Evolutionary conservation across 768 basidiomycete species (phyloP), one percentile per base, ranked within the genome.

Genomic region (Leccinum broughii): DNA sequence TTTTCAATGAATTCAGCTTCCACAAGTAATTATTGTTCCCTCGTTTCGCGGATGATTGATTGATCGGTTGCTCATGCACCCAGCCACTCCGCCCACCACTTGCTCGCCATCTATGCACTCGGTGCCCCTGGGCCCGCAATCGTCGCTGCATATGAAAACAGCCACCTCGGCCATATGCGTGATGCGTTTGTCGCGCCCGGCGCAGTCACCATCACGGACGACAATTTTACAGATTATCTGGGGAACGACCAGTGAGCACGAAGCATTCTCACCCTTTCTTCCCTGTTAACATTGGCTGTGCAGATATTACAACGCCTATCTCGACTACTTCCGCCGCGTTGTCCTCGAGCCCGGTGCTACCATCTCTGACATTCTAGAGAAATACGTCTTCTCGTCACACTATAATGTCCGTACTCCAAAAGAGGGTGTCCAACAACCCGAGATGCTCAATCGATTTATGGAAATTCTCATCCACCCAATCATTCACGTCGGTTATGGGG

Each of bases 401-500:
- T 81, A 76, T 54, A 89, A 88, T 59, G 73, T 79, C 51, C 76
- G 72, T 15, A 62, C 68, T 0, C 64, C 70, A 1, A 52, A 57
- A 41, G 64, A 59, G 39, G 72, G 66, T 13, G 72, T 72, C 6
- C 70, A 75, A 49, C 78, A 82, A 32, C 84, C 84, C 0, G 72
- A 80, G 62, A 86, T 90, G 85, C 71, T 90, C 3, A 81, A 78
- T 61, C 80, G 87, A 11, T 78, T 85, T 60, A 60, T 87, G 30
- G 78, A 81, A 13, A 86, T 85, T 24, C 71, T 90, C 22, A 59
- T 89, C 3, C 89, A 91, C 61, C 85, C 88, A 0, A 63, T 89
- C 59, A 89, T 90, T 44, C 85, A 89, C 65, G 62, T 76, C 3
- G 88, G 85, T 4, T 83, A 84, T 66, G 89, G 87, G 2, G 71